phyloP scores from a whole-genome alignment of 345 rosid species.

The Brassica carinata region DNA sequence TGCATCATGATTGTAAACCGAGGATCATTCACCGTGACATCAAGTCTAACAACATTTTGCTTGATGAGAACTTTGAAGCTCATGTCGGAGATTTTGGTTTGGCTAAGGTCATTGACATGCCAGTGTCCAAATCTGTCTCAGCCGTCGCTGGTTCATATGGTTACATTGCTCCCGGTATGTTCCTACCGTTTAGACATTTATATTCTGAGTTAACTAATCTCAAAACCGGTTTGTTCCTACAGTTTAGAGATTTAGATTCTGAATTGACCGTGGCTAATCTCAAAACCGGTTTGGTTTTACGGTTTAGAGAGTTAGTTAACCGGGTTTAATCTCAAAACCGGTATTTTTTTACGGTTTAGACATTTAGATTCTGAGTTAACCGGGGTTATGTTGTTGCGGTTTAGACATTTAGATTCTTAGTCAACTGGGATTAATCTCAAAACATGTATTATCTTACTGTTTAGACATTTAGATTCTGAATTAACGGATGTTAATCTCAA shows the following conservation, averaged over 20 bases:
- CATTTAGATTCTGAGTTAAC: background rate
- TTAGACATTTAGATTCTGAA: too few relatives aligned
- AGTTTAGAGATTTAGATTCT: background rate
- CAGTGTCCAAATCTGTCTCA: slow-evolving; percentile 91
- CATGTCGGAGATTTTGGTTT: slow-evolving; percentile 98
- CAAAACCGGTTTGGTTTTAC: background rate
- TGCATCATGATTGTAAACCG: slow-evolving; percentile 96
- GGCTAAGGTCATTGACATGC: slow-evolving; percentile 96
- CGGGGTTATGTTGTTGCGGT: background rate
- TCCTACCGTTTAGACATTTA: background rate
- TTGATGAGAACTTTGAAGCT: slow-evolving; percentile 87
- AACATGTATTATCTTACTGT: too few relatives aligned
- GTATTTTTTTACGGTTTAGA: background rate
- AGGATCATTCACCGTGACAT: slow-evolving; percentile 93
- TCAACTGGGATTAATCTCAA: too few relatives aligned
- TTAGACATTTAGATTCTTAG: too few relatives aligned
- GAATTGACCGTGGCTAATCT: background rate
- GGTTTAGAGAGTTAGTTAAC: background rate
- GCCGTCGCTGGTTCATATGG: slow-evolving; percentile 99
- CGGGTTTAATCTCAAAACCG: background rate
- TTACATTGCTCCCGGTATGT: slow-evolving; percentile 95
- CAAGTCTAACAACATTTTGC: slow-evolving; percentile 88
- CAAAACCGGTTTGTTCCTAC: background rate
- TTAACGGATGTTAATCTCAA: background rate
- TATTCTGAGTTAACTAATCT: background rate